phyloP scores from a whole-genome alignment of 2,329 filamentous ascomycete genomes.

The Ophiocordyceps camponoti-leonardi region DNA sequence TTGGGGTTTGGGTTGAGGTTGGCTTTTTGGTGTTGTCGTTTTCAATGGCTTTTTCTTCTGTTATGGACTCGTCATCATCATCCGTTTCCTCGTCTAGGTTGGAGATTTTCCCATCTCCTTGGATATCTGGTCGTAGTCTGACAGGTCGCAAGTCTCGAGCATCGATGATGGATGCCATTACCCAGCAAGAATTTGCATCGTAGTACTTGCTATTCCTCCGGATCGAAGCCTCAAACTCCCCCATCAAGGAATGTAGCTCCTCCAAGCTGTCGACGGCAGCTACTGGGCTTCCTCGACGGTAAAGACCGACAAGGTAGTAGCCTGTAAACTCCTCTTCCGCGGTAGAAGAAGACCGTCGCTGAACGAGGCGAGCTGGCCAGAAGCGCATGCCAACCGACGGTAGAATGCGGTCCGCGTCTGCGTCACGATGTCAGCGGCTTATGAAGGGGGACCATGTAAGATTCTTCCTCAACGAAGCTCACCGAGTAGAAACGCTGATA shows the following conservation, averaged over 20 bases:
- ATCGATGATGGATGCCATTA: background rate
- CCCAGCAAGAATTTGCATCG: background rate
- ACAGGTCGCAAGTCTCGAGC: background rate
- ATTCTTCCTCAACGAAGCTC: too few relatives aligned
- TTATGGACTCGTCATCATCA: slow-evolving; percentile 17
- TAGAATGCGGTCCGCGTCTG: slow-evolving; percentile 37
- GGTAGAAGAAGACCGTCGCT: slow-evolving; percentile 5
- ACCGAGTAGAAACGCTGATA: slow-evolving; percentile 40
- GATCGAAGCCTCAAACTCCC: background rate
- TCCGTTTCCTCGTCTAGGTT: slow-evolving; percentile 19
- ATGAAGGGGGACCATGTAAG: slow-evolving; percentile 4
- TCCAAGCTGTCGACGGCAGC: slow-evolving; percentile 2
- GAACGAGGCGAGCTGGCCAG: slow-evolving; percentile 44
- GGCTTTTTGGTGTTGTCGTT: background rate
- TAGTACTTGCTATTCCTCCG: background rate
- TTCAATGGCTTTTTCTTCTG: background rate
- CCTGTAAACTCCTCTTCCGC: slow-evolving; percentile 32
- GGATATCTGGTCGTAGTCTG: slow-evolving; percentile 18
- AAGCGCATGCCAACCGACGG: slow-evolving; percentile 36
- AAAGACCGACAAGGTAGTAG: slow-evolving; percentile 44
- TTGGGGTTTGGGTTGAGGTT: slow-evolving; percentile 3
- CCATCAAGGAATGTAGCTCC: background rate
- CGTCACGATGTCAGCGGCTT: background rate
- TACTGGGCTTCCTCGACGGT: slow-evolving; percentile 8
- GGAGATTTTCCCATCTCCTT: slow-evolving; percentile 27